Evolutionary conservation across 2,329 filamentous ascomycete species (phyloP).

Genomic region (Allantophomopsis cytisporea): DNA sequence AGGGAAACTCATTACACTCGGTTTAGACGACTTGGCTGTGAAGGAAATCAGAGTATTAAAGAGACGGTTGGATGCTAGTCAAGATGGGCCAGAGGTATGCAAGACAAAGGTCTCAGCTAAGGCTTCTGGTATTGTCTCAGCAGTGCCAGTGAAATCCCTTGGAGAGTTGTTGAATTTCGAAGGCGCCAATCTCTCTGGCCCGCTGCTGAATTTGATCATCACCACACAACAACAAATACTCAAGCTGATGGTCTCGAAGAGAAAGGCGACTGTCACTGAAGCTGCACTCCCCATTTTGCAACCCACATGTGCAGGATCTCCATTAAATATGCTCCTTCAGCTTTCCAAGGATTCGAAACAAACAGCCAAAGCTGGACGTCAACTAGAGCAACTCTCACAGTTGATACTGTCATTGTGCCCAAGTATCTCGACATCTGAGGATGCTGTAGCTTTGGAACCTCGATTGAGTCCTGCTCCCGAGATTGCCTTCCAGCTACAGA

Average conservation of each 20-base stretch:
- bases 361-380: constrained; percentile 44
- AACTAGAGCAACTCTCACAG: constrained; percentile 54
- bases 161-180: constrained; percentile 50
- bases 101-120: constrained; percentile 14
- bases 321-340: constrained; percentile 38
- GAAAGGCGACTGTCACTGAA: constrained; percentile 45
- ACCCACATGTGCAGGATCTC: constrained; percentile 38
- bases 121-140: constrained; percentile 17
- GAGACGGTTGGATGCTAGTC: constrained; percentile 36
- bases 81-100: constrained; percentile 4
- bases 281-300: constrained; percentile 39
- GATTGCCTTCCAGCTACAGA: constrained; percentile 47
- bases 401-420: constrained; percentile 52
- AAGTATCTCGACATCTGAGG: constrained; percentile 49
- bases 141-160: constrained; percentile 25
- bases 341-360: constrained; percentile 16
- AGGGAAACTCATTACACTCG: constrained; percentile 49
- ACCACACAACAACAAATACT: constrained; percentile 52
- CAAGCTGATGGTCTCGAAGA: constrained; percentile 44
- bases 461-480: constrained; percentile 41
- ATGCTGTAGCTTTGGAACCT: constrained; percentile 37
- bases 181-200: constrained; percentile 23
- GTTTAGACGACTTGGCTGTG: constrained; percentile 51
- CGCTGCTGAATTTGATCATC: constrained; percentile 40
- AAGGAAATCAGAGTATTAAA: constrained; percentile 58